phyloP scores from a whole-genome alignment of 345 rosid genomes.

The Zanthoxylum bungeanum region DNA sequence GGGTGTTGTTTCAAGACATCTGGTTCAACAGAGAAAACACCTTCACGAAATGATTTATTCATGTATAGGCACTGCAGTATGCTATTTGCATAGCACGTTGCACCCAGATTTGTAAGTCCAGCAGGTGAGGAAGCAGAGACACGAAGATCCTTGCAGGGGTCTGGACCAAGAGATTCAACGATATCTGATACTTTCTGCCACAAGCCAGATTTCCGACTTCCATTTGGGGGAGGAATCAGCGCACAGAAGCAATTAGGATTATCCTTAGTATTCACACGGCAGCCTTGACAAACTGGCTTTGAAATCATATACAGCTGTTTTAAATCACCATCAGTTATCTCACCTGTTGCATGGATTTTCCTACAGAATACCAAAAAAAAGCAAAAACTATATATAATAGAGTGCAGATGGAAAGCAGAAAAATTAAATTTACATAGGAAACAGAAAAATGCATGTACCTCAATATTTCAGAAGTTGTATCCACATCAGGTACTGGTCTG shows the following conservation, averaged over 20 bases:
- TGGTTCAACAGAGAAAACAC: slow-evolving; percentile 79
- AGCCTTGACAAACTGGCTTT: slow-evolving; percentile 90
- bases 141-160: slow-evolving; percentile 65
- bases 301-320: slow-evolving; percentile 63
- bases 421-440: slow-evolving; percentile 8
- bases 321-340: slow-evolving; percentile 57
- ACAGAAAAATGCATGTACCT: slow-evolving; percentile 29
- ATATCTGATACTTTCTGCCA: slow-evolving; percentile 91
- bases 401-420: not conserved
- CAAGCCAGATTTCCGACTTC: slow-evolving; percentile 83
- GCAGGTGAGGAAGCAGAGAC: slow-evolving; percentile 68
- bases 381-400: not conserved
- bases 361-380: slow-evolving; percentile 33
- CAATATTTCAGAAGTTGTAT: slow-evolving; percentile 50
- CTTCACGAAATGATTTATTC: slow-evolving; percentile 76
- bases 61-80: slow-evolving; percentile 89
- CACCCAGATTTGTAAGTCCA: slow-evolving; percentile 90
- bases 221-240: slow-evolving; percentile 69
- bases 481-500: slow-evolving; percentile 40
- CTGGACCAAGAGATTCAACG: slow-evolving; percentile 63
- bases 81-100: slow-evolving; percentile 98
- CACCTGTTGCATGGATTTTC: slow-evolving; percentile 68
- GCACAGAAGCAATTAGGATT: slow-evolving; percentile 97
- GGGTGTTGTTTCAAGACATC: slow-evolving; percentile 68
- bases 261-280: slow-evolving; percentile 87